Evolutionary conservation across 768 basidiomycete genomes (phyloP).

Genomic region (Tremella fuciformis): DNA sequence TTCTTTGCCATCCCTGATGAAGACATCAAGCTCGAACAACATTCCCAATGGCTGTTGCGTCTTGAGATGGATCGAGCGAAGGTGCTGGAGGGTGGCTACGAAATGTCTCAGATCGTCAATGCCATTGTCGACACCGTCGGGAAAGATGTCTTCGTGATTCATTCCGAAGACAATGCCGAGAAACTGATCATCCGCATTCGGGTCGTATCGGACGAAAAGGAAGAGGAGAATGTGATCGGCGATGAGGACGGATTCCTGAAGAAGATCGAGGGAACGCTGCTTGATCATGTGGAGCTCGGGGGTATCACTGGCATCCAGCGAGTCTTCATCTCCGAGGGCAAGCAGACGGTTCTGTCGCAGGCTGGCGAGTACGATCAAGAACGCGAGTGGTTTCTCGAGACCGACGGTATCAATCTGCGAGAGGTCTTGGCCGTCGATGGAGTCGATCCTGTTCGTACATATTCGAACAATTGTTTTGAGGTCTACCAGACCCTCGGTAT

Average conservation of each 20-base stretch:
- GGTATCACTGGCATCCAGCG: conserved; percentile 87
- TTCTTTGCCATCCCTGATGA: conserved; percentile 99
- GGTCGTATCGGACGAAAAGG: conserved; percentile 71
- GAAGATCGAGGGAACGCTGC: conserved; percentile 92
- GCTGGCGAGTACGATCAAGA: conserved; percentile 59
- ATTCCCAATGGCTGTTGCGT: conserved; percentile 95
- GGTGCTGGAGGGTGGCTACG: conserved; percentile 95
- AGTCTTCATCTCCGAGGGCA: conserved; percentile 88
- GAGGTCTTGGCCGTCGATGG: conserved; percentile 92
- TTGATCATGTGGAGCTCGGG: conserved; percentile 89
- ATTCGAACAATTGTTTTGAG: conserved; percentile 95
- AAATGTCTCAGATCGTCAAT: conserved; percentile 89
- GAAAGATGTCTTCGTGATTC: conserved; percentile 93
- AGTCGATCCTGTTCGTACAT: conserved; percentile 87
- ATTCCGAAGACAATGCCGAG: conserved; percentile 97
- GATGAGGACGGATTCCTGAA: conserved; percentile 96
- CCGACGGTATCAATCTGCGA: conserved; percentile 93
- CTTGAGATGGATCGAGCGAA: conserved; percentile 93
- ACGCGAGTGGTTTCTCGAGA: conserved; percentile 91
- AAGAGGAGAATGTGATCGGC: conserved; percentile 59
- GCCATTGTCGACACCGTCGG: conserved; percentile 93
- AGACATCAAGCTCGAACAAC: conserved; percentile 83
- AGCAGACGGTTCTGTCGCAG: conserved; percentile 63
- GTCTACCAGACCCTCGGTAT: conserved; percentile 92
- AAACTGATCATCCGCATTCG: conserved; percentile 96